These are phyloP conservation scores for Pythium volutum DNA, from an alignment of 352 stramenopile species.

Conservation along the genomic window DNA sequence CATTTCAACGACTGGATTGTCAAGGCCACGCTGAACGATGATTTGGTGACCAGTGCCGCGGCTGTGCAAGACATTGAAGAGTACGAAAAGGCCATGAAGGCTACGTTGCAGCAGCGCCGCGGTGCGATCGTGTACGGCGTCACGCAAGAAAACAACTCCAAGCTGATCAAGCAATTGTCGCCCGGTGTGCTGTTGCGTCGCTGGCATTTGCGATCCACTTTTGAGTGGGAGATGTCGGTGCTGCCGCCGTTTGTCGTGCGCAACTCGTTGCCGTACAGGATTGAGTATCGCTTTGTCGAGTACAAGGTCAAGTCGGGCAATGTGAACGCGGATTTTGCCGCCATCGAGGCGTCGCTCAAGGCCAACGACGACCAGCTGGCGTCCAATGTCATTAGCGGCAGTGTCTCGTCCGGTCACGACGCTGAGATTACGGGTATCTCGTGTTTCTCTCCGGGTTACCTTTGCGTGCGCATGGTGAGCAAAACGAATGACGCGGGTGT, in stretches of 20 bases:
- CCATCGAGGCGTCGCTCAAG: constrained; percentile 56
- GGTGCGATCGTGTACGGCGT: constrained; percentile 76
- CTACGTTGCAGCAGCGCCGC: constrained; percentile 52
- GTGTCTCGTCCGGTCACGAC: constrained; percentile 67
- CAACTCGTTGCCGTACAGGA: constrained; percentile 83
- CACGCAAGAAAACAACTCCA: constrained; percentile 70
- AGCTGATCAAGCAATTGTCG: constrained; percentile 66
- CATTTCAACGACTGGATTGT: constrained; percentile 74
- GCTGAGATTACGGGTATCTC: constrained; percentile 75
- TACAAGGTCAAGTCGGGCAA: constrained; percentile 62
- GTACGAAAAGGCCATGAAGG: constrained; percentile 42
- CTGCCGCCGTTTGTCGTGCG: constrained; percentile 79
- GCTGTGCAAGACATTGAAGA: constrained; percentile 60
- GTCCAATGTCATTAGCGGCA: constrained; percentile 41
- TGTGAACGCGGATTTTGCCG: constrained; percentile 50
- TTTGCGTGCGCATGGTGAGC: constrained; percentile 58
- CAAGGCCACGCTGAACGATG: constrained; percentile 71
- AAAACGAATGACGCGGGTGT: constrained; percentile 19
- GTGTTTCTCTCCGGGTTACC: constrained; percentile 64
- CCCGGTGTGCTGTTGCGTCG: constrained; percentile 73
- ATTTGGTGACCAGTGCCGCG: constrained; percentile 56
- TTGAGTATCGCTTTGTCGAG: constrained; percentile 85
- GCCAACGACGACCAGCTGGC: constrained; percentile 29
- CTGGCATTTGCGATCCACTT: constrained; percentile 70
- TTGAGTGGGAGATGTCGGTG: constrained; percentile 80